Evolutionary conservation across 768 basidiomycete species (phyloP).

Genomic region (Pisolithus marmoratus): DNA sequence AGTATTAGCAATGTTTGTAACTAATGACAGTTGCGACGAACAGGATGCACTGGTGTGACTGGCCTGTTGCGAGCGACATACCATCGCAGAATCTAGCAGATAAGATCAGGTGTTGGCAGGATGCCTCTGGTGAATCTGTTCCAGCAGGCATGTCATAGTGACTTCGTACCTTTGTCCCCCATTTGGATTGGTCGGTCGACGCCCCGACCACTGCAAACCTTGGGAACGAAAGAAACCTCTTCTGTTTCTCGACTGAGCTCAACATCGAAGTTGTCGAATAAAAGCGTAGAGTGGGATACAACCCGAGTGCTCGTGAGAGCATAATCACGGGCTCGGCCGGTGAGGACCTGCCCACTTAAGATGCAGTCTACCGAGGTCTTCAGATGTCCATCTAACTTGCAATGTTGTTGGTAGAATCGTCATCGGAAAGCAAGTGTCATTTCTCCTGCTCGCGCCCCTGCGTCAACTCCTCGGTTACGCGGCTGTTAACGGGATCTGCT

Average conservation of each 20-base stretch:
- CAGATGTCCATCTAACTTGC: too few species aligned
- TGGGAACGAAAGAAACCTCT: constrained; percentile 54
- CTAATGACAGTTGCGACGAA: constrained; percentile 27
- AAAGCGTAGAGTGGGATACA: background rate
- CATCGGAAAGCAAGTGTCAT: too few species aligned
- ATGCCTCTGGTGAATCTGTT: background rate
- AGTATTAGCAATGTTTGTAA: background rate
- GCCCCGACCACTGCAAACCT: constrained; percentile 78
- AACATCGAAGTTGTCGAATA: constrained; percentile 16
- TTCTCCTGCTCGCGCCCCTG: too few species aligned
- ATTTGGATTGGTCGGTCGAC: constrained; percentile 73
- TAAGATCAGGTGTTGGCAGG: too few species aligned
- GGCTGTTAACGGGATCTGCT: background rate
- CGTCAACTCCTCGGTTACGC: too few species aligned
- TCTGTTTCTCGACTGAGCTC: constrained; percentile 38
- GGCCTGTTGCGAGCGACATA: constrained; percentile 53
- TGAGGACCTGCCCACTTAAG: too few species aligned
- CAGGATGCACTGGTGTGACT: constrained; percentile 74
- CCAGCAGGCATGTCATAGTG: background rate
- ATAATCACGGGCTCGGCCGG: background rate
- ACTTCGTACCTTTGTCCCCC: constrained; percentile 59
- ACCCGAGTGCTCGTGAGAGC: background rate
- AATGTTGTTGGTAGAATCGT: too few species aligned
- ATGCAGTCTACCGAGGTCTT: too few species aligned
- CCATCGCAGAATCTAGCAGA: constrained; percentile 68